These are phyloP conservation scores for Sporothrix pseudoabietina DNA, from an alignment of 2,329 filamentous ascomycete genomes.

Conservation along the genomic window DNA sequence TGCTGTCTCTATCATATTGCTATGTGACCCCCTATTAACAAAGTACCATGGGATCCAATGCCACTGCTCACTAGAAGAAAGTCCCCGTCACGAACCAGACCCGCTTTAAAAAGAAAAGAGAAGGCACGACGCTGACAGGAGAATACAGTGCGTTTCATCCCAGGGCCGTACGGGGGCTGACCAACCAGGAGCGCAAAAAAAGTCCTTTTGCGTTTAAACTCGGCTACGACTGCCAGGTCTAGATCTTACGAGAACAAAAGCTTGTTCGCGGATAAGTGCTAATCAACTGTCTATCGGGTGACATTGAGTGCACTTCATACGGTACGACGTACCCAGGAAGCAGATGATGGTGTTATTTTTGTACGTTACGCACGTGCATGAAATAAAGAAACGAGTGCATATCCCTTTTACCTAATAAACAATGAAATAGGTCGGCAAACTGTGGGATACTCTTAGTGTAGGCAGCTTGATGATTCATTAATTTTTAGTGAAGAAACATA, in stretches of 20 bases:
- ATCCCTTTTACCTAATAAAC: too few relatives aligned
- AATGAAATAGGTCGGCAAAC: too few relatives aligned
- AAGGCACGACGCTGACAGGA: neutral
- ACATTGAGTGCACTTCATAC: neutral
- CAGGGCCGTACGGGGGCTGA: neutral
- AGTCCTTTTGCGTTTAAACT: neutral
- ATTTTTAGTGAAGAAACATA: too few relatives aligned
- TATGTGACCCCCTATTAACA: neutral
- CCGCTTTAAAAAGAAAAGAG: neutral
- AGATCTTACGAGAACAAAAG: neutral
- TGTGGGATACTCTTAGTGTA: too few relatives aligned
- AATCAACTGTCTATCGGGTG: neutral
- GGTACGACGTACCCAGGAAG: too few relatives aligned
- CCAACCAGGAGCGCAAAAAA: neutral
- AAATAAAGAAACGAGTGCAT: too few relatives aligned
- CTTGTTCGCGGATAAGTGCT: neutral
- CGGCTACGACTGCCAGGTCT: neutral
- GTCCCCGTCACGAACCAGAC: neutral
- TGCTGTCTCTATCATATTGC: neutral
- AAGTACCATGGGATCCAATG: neutral
- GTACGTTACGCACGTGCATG: too few relatives aligned
- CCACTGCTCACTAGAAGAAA: neutral
- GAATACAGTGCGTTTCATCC: slow-evolving; percentile 6
- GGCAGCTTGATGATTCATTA: too few relatives aligned
- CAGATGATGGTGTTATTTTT: too few relatives aligned